Evolutionary conservation across 2,329 filamentous ascomycete species (phyloP).

Genomic region (Cadophora sp.): DNA sequence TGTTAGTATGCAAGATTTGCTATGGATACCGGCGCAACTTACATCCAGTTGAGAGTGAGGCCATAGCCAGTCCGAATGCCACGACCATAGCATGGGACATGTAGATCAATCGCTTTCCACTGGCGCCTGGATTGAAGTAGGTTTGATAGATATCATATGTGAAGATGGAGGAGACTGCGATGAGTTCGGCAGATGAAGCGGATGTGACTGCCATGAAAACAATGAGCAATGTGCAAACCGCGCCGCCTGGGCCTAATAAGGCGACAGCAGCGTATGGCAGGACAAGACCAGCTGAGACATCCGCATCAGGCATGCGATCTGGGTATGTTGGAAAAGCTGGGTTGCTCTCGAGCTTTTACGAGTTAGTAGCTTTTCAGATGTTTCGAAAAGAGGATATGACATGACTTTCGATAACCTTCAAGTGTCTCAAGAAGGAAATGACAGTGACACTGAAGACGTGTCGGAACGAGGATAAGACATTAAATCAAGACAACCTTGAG

Average conservation of each 20-base stretch:
- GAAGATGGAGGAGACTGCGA: constrained; percentile 86
- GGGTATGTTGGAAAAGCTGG: constrained; percentile 76
- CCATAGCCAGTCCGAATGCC: constrained; percentile 79
- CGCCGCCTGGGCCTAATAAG: constrained; percentile 81
- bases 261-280: constrained; percentile 86
- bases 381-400: no score
- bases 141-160: constrained; percentile 91
- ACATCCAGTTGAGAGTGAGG: constrained; percentile 74
- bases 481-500: no score
- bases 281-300: constrained; percentile 84
- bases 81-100: constrained; percentile 79
- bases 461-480: no score
- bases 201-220: constrained; percentile 92
- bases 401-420: no score
- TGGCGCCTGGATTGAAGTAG: constrained; percentile 81
- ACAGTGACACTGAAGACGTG: no score
- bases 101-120: constrained; percentile 78
- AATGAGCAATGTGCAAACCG: constrained; percentile 77
- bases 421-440: no score
- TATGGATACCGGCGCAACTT: constrained; percentile 16
- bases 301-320: constrained; percentile 72
- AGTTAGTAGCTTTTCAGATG: neutral
- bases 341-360: constrained; percentile 66
- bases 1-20: neutral
- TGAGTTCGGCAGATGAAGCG: constrained; percentile 81